Evolutionary conservation across 129 eudicot genomes (phyloP), one percentile per base, ranked within the genome.

Genomic region (Tanacetum coccineum): DNA sequence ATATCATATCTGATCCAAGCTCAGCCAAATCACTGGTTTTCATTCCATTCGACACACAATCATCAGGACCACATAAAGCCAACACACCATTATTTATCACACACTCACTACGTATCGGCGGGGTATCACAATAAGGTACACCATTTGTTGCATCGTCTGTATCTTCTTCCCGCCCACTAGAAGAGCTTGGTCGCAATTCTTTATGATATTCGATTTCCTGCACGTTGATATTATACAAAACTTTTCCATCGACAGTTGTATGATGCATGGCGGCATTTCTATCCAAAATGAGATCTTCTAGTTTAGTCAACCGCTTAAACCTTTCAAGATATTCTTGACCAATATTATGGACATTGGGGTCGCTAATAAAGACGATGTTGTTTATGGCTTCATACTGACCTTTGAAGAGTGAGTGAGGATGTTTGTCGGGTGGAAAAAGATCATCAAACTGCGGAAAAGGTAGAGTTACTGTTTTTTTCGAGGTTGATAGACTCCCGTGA

Each of bases 361-460:
- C 75, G 52, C 74, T 44, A 18, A 87, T 70, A 53, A 83, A 87
- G 19, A 81, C 82, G 25, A 91, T 69, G 74, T 87, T 81, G 55
- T 47, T 70, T 30, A 91, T 76, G 18, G 76, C 76, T 61, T 67
- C 81, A 54, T 73, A 68, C 56, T 47, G 80, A 62, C 83, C 79
- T 71, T 60, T 69, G 44, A 72, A 67, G 52, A 64, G 20, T 39
- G 79, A 78, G 46, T 76, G 84, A 54, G 82, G 89, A 74, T 91
- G 97, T 51, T 87, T 60, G 57, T 71, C 56, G 26, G 93, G 90
- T 65, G 93, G 90, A 74, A 91, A 91, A 59, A 91, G 94, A 75
- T 77, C 81, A 25, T 70, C 71, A 60, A 87, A 91, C 72, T 81
- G 89, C 20, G 84, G 89, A 66, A 61, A 84, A 45, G 81, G 58